These are phyloP conservation scores for Boletales sp. DNA, from an alignment of 768 basidiomycete species.

Conservation along the genomic window DNA sequence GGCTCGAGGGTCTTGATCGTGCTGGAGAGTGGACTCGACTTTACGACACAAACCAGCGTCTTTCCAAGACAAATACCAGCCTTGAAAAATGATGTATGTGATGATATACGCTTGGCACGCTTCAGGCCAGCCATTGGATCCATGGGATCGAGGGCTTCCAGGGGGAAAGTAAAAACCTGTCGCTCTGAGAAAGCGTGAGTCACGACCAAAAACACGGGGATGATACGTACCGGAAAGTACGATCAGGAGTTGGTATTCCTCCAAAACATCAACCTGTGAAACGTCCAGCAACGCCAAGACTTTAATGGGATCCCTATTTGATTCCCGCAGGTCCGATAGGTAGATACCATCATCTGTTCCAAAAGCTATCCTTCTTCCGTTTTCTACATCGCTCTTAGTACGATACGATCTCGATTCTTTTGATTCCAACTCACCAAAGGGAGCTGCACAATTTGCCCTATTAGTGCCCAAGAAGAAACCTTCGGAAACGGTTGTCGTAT, in stretches of 20 bases:
- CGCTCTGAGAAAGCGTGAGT: slow-evolving; percentile 55
- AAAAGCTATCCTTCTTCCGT: slow-evolving; percentile 83
- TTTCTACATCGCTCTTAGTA: slow-evolving; percentile 44
- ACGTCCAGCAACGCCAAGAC: slow-evolving; percentile 89
- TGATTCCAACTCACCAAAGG: slow-evolving; percentile 62
- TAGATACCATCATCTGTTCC: slow-evolving; percentile 99
- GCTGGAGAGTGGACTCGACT: slow-evolving; percentile 90
- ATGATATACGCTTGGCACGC: slow-evolving; percentile 91
- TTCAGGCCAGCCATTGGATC: slow-evolving; percentile 91
- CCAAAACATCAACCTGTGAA: slow-evolving; percentile 91
- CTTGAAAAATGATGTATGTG: slow-evolving; percentile 98
- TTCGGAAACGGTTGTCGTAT: slow-evolving; percentile 79
- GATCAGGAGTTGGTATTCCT: slow-evolving; percentile 92
- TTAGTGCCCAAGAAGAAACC: slow-evolving; percentile 84
- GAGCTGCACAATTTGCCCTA: slow-evolving; percentile 90
- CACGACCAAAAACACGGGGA: not conserved
- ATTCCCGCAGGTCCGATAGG: slow-evolving; percentile 79
- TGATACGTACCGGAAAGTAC: slow-evolving; percentile 85
- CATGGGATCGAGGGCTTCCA: slow-evolving; percentile 86
- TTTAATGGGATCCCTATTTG: slow-evolving; percentile 79
- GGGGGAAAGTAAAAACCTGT: slow-evolving; percentile 92
- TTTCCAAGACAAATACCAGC: slow-evolving; percentile 88
- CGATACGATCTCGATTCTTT: not conserved
- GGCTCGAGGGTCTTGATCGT: slow-evolving; percentile 98
- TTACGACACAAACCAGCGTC: slow-evolving; percentile 94